Evolutionary conservation across 192 early-diverging fungal species (phyloP).

Genomic region (Gaertneriomyces sp.): DNA sequence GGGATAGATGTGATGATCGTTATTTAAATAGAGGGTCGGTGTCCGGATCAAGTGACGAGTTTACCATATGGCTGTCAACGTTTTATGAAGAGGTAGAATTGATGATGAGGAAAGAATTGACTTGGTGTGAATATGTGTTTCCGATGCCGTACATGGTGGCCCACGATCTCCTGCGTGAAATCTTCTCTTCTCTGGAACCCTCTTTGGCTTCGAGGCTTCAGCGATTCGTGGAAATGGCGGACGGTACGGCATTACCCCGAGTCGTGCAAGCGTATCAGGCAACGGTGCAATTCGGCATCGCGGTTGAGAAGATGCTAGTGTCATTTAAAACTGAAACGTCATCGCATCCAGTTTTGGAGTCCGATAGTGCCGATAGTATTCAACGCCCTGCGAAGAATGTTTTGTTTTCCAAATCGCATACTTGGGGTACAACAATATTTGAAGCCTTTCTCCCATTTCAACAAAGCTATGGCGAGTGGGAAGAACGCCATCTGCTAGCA

Average conservation of each 20-base stretch:
- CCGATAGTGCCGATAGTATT: neutral
- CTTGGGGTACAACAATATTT: slow-evolving; percentile 60
- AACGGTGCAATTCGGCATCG: slow-evolving; percentile 52
- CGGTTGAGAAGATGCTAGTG: slow-evolving; percentile 49
- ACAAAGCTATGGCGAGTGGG: slow-evolving; percentile 55
- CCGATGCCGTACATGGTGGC: slow-evolving; percentile 44
- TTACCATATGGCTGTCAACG: slow-evolving; percentile 34
- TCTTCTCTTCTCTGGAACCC: slow-evolving; percentile 52
- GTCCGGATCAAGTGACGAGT: slow-evolving; percentile 19
- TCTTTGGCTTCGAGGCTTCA: slow-evolving; percentile 22
- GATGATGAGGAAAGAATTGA: slow-evolving; percentile 54
- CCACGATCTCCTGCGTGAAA: slow-evolving; percentile 46
- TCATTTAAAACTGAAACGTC: neutral
- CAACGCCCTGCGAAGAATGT: no score
- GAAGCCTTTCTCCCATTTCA: slow-evolving; percentile 66
- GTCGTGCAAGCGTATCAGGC: slow-evolving; percentile 47
- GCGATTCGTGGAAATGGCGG: slow-evolving; percentile 4
- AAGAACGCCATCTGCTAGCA: slow-evolving; percentile 45
- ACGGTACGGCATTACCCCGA: slow-evolving; percentile 35
- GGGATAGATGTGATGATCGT: slow-evolving; percentile 41
- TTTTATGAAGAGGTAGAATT: slow-evolving; percentile 56
- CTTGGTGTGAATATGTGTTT: slow-evolving; percentile 58
- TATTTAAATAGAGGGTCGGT: neutral
- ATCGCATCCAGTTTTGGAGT: neutral
- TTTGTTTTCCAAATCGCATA: neutral